A percentile compares a stretch with the other conserved stretches of the same genome.
These are phyloP conservation scores for Stachybotrys echinatus DNA, from an alignment of 2,329 filamentous ascomycete species.

Conservation along the genomic window DNA sequence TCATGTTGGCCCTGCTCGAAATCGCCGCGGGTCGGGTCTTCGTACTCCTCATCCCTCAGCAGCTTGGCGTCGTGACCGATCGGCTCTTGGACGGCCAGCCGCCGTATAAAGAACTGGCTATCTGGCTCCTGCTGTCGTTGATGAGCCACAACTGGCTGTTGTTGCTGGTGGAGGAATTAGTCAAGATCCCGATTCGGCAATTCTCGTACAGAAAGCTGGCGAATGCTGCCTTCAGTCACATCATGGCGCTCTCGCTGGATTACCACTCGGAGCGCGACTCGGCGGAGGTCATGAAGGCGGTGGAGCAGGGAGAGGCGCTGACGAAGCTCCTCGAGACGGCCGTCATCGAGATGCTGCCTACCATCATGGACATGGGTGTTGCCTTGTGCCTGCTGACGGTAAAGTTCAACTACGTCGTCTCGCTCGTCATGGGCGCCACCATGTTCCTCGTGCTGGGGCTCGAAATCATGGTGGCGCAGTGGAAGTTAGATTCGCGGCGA, in stretches of 20 bases:
- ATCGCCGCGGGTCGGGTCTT: conserved; percentile 17
- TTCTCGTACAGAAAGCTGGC: conserved; percentile 49
- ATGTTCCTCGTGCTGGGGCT: conserved; percentile 12
- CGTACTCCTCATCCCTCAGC: conserved; percentile 23
- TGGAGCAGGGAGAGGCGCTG: conserved; percentile 58
- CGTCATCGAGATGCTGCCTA: conserved; percentile 55
- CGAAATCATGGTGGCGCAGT: conserved; percentile 27
- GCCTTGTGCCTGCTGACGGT: conserved; percentile 56
- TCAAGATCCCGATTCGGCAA: conserved; percentile 28
- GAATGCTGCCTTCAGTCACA: conserved; percentile 58
- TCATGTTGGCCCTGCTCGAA: conserved; percentile 16
- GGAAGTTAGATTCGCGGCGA: conserved; percentile 32
- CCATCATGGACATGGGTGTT: conserved; percentile 55
- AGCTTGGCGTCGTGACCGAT: conserved; percentile 25
- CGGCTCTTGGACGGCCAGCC: conserved; percentile 13
- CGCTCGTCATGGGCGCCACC: conserved; percentile 19
- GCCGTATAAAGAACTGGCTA: conserved; percentile 11
- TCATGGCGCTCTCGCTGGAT: conserved; percentile 65
- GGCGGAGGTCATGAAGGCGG: conserved; percentile 58
- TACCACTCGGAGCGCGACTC: conserved; percentile 64
- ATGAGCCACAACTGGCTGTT: conserved; percentile 6
- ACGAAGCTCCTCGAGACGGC: conserved; percentile 54
- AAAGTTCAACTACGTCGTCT: conserved; percentile 58
- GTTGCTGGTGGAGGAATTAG: conserved; percentile 13
- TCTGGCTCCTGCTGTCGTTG: conserved; percentile 12